phyloP scores from a whole-genome alignment of 2,329 filamentous ascomycete genomes.

The Arthrobotrys iridis region DNA sequence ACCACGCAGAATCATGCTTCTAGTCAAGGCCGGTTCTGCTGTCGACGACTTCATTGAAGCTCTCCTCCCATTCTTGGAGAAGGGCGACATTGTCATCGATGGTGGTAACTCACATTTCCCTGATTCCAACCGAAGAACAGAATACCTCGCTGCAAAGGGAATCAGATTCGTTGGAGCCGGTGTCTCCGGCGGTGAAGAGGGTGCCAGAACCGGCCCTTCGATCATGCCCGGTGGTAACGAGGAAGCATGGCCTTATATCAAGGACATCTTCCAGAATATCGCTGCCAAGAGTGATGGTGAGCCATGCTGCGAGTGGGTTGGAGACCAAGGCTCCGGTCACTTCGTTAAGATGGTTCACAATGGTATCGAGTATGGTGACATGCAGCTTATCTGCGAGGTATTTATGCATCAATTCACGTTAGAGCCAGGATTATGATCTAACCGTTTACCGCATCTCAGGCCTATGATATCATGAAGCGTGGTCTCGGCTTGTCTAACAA shows the following conservation, averaged over 20 bases:
- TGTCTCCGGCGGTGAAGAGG: constrained; percentile 99
- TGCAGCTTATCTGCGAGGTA: constrained; percentile 99
- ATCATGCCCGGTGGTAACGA: constrained; percentile 99
- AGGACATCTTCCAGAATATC: constrained; percentile 98
- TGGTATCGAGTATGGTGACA: constrained; percentile 99
- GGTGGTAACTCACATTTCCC: constrained; percentile 99
- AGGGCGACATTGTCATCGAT: constrained; percentile 98
- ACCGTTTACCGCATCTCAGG: constrained; percentile 67
- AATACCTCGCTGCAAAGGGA: constrained; percentile 85
- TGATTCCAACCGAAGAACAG: constrained; percentile 95
- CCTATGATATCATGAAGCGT: constrained; percentile 99
- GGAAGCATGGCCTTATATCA: constrained; percentile 97
- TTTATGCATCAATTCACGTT: constrained; percentile 23
- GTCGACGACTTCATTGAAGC: constrained; percentile 99
- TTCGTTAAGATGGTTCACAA: constrained; percentile 99
- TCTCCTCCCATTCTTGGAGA: constrained; percentile 81
- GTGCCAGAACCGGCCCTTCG: constrained; percentile 95
- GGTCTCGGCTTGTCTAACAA: constrained; percentile 87
- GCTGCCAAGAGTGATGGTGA: constrained; percentile 97
- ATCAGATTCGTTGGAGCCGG: constrained; percentile 95
- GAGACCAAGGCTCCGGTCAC: constrained; percentile 98
- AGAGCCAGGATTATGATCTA: background rate
- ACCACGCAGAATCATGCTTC: constrained; percentile 95
- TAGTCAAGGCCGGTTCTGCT: constrained; percentile 97
- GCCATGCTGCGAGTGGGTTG: constrained; percentile 99